Base-by-base conservation (phyloP, 768 basidiomycete species). In the Calocybe cyanea region DNA sequence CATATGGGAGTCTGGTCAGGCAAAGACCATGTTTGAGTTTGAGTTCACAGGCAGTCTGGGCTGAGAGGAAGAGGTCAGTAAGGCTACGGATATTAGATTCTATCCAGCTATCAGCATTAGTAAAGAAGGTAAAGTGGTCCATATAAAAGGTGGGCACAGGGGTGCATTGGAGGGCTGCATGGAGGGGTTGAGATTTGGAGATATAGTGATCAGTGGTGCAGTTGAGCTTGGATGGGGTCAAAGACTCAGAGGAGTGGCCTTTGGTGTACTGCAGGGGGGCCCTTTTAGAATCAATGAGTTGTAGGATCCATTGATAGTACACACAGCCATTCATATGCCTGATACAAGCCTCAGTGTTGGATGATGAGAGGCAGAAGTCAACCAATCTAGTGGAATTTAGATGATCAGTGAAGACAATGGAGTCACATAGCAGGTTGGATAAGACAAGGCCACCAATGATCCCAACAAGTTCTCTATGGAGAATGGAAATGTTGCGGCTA, bases 301-400 rank as follows among this genome's bases (percentile, higher is more conserved):
- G n/a, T 6, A 50, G 45, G 15, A 61, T 50, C 62, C 63, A 62
- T 14, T 52, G 43, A 21, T 59, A 59, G 19, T 59, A 59, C 0
- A 56, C 57, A 0, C 58, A 24, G 7, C 59, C 54, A 33, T 57
- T 59, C 57, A 58, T 57, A 30, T 37, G 52, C 0, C 51, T 35
- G 10, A 49, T 30, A 0, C 25, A 30, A 3, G n/a, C 44, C n/a
- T 53, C 46, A 25, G 44, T 37, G 17, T 57, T 39, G 1, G n/a
- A 37, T 0, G 56, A 39, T 1, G 49, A 45, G 2, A 35, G 32
- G 19, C 51, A 46, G 35, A 58, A 57, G 1, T 53, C 40, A 4
- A 63, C 52, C 1, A 62, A 37, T 0, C 54, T 39, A 0, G 56
- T 50, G 0, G 60, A 50, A 34, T 62, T 62, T 1, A 62, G 50